These are phyloP conservation scores for Phytophthora idaei DNA, from an alignment of 352 stramenopile genomes.

Conservation along the genomic window DNA sequence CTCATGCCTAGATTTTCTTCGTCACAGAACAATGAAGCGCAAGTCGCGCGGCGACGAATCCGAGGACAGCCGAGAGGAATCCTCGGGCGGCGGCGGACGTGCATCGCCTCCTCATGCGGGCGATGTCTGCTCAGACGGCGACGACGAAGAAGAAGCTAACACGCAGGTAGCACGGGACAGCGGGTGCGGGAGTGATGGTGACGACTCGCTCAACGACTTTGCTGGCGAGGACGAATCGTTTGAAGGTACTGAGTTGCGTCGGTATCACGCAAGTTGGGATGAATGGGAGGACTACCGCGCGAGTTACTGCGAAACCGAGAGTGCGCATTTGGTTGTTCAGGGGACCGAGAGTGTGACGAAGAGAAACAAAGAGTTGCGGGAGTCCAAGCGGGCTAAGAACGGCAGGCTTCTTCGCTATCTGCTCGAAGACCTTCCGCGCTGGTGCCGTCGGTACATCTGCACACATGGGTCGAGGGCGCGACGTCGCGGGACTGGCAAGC, in stretches of 20 bases:
- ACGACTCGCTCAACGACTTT: not conserved
- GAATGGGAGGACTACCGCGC: not conserved
- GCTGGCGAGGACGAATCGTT: not conserved
- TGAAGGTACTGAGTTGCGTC: not conserved
- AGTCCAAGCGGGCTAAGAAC: constrained; percentile 1
- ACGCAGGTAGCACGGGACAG: too few relatives aligned
- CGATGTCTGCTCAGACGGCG: too few relatives aligned
- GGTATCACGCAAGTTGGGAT: not conserved
- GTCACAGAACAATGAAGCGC: too few relatives aligned
- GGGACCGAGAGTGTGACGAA: not conserved
- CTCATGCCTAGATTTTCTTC: too few relatives aligned
- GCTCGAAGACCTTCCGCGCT: not conserved
- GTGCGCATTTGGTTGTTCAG: not conserved
- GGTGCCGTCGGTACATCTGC: constrained; percentile 6
- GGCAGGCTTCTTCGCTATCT: not conserved
- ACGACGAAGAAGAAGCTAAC: too few relatives aligned
- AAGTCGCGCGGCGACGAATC: too few relatives aligned
- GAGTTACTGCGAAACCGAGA: not conserved
- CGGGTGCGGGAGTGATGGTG: not conserved
- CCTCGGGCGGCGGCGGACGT: too few relatives aligned
- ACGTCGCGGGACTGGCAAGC: not conserved
- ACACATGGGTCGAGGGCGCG: not conserved
- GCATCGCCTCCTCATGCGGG: too few relatives aligned
- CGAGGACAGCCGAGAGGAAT: too few relatives aligned
- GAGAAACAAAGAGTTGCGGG: not conserved